These are phyloP conservation scores for Biancaea sappan DNA, from an alignment of 306 rosid genomes.

Conservation along the genomic window DNA sequence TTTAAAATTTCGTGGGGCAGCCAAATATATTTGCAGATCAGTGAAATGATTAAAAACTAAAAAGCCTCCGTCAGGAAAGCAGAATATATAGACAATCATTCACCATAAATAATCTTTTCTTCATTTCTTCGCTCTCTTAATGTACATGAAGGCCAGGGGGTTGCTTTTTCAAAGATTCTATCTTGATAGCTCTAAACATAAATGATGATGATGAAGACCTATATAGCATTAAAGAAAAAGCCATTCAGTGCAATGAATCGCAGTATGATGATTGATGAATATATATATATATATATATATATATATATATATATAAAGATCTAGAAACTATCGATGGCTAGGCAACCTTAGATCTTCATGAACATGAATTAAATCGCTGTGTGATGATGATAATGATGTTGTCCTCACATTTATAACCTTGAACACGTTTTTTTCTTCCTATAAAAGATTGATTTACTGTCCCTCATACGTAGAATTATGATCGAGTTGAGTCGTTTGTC, in stretches of 20 bases:
- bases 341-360: no score
- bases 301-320: no score
- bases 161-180: not conserved
- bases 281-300: not conserved
- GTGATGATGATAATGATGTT: no score
- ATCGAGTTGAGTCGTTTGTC: no score
- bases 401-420: not conserved
- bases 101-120: not conserved
- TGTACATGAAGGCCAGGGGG: not conserved
- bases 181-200: not conserved
- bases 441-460: no score
- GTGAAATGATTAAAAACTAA: not conserved
- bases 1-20: not conserved
- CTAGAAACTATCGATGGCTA: no score
- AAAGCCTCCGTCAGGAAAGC: not conserved
- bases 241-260: not conserved
- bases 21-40: not conserved
- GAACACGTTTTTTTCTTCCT: not conserved
- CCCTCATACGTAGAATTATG: no score
- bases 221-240: not conserved
- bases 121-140: not conserved
- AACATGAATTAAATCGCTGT: no score
- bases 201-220: not conserved
- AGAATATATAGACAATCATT: not conserved
- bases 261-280: not conserved